Evolutionary conservation across 768 basidiomycete species (phyloP), one percentile per base, ranked within the genome.

Genomic region (Terana coerulea): DNA sequence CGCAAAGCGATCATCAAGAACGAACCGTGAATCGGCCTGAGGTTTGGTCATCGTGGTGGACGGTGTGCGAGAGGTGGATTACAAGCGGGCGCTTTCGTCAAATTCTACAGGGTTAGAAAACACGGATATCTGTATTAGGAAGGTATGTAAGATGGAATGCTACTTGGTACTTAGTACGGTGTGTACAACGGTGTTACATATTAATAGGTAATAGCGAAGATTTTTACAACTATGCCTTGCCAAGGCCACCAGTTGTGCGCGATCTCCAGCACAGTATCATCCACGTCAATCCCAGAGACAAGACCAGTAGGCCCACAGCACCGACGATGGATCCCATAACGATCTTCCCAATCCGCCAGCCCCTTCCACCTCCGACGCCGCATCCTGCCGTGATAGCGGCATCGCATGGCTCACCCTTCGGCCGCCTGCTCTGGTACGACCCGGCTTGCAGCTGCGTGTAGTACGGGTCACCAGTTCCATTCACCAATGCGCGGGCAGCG

Each of bases 351-450:
- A 35, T 29, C 28, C 41, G 29, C 54, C 54, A 55, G 14, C 21
- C 21, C 14, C 19, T 34, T 25, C 72, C 75, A n/a, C n/a, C n/a
- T n/a, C n/a, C n/a, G 52, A 63, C 77, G 35, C 65, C 59, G 56
- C 84, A 86, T 3, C 78, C 79, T 10, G 72, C 67, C 19, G 67
- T 64, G 61, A 88, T 80, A 14, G 77, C 91, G 31, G 75, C 75
- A 57, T 95, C 93, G 64, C 93, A 95, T 2, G 92, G 94, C 53
- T 72, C 67, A 29, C 88, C 91, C 6, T 69, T 64, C 0, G 90
- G 90, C 57, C 72, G 75, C 34, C 78, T 76, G 50, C 75, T 76
- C 5, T 70, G 75, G 62, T 88, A 89, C 45, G 77, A 76, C 26
- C 90, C 90, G 1, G 77, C 80, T 64, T 82, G 70, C 26, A 95